Percentiles rank a stretch among this genome's conserved stretches.
These are phyloP conservation scores for Cercospora citrullina DNA, from an alignment of 2,329 filamentous ascomycete species.

Conservation along the genomic window DNA sequence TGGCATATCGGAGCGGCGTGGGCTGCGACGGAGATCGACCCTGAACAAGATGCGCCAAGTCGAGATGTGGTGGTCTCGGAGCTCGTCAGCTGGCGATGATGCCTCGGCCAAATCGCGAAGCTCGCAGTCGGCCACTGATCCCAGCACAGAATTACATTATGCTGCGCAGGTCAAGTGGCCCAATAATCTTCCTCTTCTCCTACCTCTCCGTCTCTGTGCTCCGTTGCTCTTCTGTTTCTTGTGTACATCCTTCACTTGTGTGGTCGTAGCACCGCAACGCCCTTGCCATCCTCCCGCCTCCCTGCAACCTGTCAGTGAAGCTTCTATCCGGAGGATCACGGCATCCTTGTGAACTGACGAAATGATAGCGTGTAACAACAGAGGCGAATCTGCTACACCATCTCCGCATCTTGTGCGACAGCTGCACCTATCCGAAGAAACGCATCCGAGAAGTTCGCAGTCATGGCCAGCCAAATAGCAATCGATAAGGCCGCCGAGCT, in stretches of 20 bases:
- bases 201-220: not conserved
- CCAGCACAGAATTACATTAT: not conserved
- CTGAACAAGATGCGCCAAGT: not conserved
- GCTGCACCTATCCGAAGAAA: slow-evolving; percentile 17
- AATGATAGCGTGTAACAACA: not conserved
- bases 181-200: not conserved
- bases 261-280: not conserved
- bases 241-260: not conserved
- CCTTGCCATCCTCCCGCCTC: not conserved
- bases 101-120: not conserved
- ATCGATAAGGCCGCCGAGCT: slow-evolving; percentile 50
- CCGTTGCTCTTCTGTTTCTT: not conserved
- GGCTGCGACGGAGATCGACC: not conserved
- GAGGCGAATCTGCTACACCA: not conserved
- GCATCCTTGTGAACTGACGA: not conserved
- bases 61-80: not conserved
- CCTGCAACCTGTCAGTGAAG: not conserved
- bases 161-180: not conserved
- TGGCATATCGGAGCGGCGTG: not conserved
- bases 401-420: not conserved
- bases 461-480: slow-evolving; percentile 26
- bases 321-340: not conserved
- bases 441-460: not conserved
- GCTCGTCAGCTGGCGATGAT: not conserved
- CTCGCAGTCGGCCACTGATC: not conserved